Evolutionary conservation across 768 basidiomycete genomes (phyloP).

Genomic region (Tylopilus rubrobrunneus): DNA sequence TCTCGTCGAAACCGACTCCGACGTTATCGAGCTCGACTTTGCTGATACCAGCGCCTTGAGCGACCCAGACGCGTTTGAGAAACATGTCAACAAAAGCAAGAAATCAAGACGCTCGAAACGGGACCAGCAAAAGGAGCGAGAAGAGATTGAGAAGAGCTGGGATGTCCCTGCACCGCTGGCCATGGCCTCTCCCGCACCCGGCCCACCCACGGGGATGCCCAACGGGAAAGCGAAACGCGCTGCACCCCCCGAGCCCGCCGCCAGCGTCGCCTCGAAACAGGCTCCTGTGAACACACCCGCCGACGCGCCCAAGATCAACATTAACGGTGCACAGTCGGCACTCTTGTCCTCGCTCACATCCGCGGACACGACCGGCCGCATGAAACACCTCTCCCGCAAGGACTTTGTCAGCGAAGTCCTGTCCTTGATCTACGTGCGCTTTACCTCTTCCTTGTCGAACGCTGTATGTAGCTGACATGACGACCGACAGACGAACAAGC

Average conservation of each 20-base stretch:
- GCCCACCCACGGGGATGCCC: constrained; percentile 6
- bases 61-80: constrained; percentile 56
- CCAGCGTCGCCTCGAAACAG: constrained; percentile 5
- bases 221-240: constrained; percentile 26
- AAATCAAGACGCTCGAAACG: constrained; percentile 28
- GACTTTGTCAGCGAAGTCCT: constrained; percentile 59
- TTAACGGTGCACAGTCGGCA: constrained; percentile 19
- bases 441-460: background rate
- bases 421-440: constrained; percentile 57
- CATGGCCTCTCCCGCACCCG: constrained; percentile 14
- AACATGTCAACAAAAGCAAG: constrained; percentile 25
- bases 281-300: background rate
- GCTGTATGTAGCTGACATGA: background rate
- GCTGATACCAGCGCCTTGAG: constrained; percentile 69
- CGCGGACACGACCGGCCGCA: constrained; percentile 14
- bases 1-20: constrained; percentile 41
- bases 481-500: constrained; percentile 51
- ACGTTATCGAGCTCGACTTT: constrained; percentile 75
- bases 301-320: constrained; percentile 14
- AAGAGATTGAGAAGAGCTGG: constrained; percentile 60
- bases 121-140: constrained; percentile 36
- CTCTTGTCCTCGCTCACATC: constrained; percentile 23
- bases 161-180: constrained; percentile 42
- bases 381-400: constrained; percentile 41
- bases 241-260: constrained; percentile 4